Evolutionary conservation across 208 protist species (phyloP), one percentile per base, ranked within the genome.

Genomic region (Polymyxa betae): DNA sequence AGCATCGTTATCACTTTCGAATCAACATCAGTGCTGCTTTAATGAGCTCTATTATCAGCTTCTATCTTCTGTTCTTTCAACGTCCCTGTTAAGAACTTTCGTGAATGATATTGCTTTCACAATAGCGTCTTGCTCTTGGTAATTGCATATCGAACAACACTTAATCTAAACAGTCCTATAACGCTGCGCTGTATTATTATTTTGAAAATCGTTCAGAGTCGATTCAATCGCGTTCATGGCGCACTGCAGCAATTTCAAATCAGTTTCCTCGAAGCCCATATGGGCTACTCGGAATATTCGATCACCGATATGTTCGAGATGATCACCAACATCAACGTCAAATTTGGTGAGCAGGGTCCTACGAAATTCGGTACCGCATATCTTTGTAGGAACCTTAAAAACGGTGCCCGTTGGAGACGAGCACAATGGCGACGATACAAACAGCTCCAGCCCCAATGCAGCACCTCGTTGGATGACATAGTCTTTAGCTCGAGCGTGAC

Each of bases 251-350:
- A 29, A 16, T 29, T 66, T 66, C 54, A 66, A 29, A 29, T 66
- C 54, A 32, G 54, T 66, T 29, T 66, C 20, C 16, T 32, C 45
- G 38, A 41, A 89, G 0, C 88, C 88, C 88, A 89, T 89, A 29
- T 89, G 88, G 0, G 45, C 88, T 24, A 89, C 64, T 43, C 88
- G 52, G 38, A 89, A 89, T 0, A 89, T 46, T 12, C 64, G 46
- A 44, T 46, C 88, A 24, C 40, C 88, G 29, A 89, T n/a, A n/a
- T 88, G 5, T 43, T 46, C 88, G n/a, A 52, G 64, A 82, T 41
- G 46, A 66, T 46, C 88, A 82, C 88, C 88, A 0, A 89, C 20
- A 0, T 44, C 12, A 29, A 89, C 35, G 12, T 46, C 88, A 38
- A 20, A 44, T 29, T 88, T 29, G 32, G 38, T 0, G 16, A 66